Base-by-base conservation (phyloP, 2,329 filamentous ascomycete genomes). In the Grosmannia penicillata region DNA sequence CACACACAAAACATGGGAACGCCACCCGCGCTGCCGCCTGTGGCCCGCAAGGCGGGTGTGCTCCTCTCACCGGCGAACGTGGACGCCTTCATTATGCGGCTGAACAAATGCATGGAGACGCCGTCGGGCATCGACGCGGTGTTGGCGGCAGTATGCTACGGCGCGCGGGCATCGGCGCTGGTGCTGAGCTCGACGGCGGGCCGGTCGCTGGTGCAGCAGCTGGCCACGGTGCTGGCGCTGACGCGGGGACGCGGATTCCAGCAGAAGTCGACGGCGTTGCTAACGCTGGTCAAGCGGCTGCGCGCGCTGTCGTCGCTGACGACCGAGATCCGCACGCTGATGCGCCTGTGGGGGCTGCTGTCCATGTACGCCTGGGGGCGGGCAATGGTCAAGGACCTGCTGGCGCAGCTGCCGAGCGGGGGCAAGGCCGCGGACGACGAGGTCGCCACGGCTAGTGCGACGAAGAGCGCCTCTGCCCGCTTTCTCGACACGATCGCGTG, bases 311-410 rank as follows among this genome's bases (percentile, higher is more conserved):
- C 76, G 15, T 66, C 59, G 25, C 62, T 89, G 38, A 65, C 91
- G 33, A 68, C 68, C 48, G 82, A 91, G 52, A 72, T 76, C 44
- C 68, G 82, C 43, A 79, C 77, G 42, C 83, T 87, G 53, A 61
- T 72, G 45, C 71, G 86, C 1, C 66, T 95, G 23, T 93, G 83
- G 79, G 78, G 75, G 1, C 54, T 87, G 49, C 50, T 94, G 52
- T 76, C 76, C 36, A 65, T 93, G 55, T 82, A 83, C 57, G 63
- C 77, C 46, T 81, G 78, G 66, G 75, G 66, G 14, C 68, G 72
- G 45, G 56, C 53, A 39, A 60, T 77, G n/a, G 42, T 66, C 7
- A 43, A 24, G 51, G 32, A 45, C 39, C 42, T 47, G 34, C 24
- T 44, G 29, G 49, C 52, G 14, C 49, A 26, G 18, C 6, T 3